Conservation (phyloP, 305 asterid genomes). For the Euphrasia arctica region DNA sequence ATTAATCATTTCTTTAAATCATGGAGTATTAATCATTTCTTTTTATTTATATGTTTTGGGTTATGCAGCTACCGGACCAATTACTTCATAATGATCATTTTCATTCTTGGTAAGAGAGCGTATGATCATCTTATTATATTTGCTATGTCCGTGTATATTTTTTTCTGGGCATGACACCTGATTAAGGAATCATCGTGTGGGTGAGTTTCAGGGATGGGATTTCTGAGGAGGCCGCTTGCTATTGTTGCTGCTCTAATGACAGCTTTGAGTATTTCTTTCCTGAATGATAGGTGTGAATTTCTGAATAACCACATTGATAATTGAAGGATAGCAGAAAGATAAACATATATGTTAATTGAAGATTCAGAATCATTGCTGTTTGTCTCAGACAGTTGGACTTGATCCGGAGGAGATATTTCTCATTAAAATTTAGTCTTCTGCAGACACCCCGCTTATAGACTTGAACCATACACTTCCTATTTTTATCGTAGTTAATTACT, state of each 20-base stretch:
- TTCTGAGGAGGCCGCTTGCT: constrained; percentile 80
- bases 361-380: background rate
- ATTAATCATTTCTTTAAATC: background rate
- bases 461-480: no score
- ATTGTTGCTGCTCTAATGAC: constrained; percentile 76
- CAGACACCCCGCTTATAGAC: no score
- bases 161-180: constrained; percentile 2
- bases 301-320: background rate
- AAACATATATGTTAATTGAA: background rate
- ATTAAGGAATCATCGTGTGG: constrained; percentile 6
- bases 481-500: background rate
- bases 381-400: background rate
- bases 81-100: constrained; percentile 71
- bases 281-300: constrained; percentile 74
- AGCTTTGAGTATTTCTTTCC: constrained; percentile 71
- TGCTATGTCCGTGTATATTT: constrained; percentile 3
- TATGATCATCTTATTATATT: background rate
- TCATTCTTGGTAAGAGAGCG: constrained; percentile 70
- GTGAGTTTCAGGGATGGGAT: constrained; percentile 66
- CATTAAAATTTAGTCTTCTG: background rate
- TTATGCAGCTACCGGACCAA: constrained; percentile 88
- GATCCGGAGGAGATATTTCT: background rate
- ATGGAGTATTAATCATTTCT: background rate
- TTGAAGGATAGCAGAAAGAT: background rate
- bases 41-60: constrained; percentile 13